Evolutionary conservation across 768 basidiomycete species (phyloP).

Genomic region (Myochromella boudieri): DNA sequence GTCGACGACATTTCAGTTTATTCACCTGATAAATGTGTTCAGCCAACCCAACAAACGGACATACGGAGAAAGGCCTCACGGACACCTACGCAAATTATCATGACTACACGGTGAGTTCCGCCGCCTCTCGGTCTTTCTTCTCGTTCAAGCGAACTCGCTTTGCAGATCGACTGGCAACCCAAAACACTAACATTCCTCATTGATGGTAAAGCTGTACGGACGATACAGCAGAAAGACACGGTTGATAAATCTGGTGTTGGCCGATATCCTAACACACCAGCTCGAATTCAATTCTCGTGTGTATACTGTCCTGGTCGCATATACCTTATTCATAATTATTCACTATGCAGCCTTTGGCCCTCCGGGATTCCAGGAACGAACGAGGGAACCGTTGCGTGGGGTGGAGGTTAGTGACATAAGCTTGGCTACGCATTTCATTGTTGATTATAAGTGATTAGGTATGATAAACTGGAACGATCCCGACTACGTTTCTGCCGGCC

Average conservation of each 20-base stretch:
- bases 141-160: no score
- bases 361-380: slow-evolving; percentile 65
- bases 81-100: slow-evolving; percentile 76
- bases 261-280: slow-evolving; percentile 75
- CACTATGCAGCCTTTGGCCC: slow-evolving; percentile 66
- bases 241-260: slow-evolving; percentile 54
- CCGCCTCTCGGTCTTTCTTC: no score
- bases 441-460: slow-evolving; percentile 26
- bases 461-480: slow-evolving; percentile 82
- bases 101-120: slow-evolving; percentile 62
- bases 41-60: slow-evolving; percentile 51
- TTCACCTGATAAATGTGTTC: slow-evolving; percentile 1
- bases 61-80: slow-evolving; percentile 42
- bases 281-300: slow-evolving; percentile 78
- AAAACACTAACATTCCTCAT: slow-evolving; percentile 64
- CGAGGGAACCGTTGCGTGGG: slow-evolving; percentile 75
- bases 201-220: slow-evolving; percentile 72
- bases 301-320: slow-evolving; percentile 9
- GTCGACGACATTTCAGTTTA: no score
- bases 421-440: background rate
- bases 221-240: slow-evolving; percentile 59
- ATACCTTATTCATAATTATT: background rate
- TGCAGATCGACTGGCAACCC: slow-evolving; percentile 80
- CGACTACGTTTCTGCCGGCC: slow-evolving; percentile 72
- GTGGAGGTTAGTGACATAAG: slow-evolving; percentile 49